Percentiles rank a stretch among this genome's conserved stretches.
Evolutionary conservation across 371 early-diverging fungal species (phyloP).

Genomic region (Funneliformis caledonium): DNA sequence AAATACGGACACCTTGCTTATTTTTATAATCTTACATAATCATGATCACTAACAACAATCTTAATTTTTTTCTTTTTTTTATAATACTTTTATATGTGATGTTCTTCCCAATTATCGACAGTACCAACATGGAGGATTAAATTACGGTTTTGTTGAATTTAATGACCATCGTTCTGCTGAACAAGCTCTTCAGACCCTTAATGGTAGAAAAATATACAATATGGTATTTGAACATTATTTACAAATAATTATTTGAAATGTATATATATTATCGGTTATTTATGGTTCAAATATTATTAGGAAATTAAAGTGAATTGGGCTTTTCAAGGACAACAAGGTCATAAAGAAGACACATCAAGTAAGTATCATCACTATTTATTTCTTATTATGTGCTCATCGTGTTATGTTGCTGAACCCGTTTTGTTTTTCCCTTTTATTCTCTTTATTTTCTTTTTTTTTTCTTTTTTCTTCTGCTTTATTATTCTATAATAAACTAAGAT

Average conservation of each 20-base stretch:
- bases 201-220: conserved; percentile 72
- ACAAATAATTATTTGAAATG: neutral
- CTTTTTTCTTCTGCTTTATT: conserved; percentile 4
- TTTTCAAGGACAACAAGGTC: conserved; percentile 56
- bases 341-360: conserved; percentile 68
- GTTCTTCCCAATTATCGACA: conserved; percentile 33
- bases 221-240: conserved; percentile 48
- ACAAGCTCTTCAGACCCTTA: conserved; percentile 73
- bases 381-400: neutral
- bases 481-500: conserved; percentile 44
- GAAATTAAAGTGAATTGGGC: conserved; percentile 91
- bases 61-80: conserved; percentile 6
- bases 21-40: neutral
- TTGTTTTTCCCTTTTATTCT: neutral
- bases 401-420: conserved; percentile 2
- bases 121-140: conserved; percentile 61
- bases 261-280: neutral
- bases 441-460: neutral
- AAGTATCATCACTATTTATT: conserved; percentile 34
- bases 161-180: conserved; percentile 75
- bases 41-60: neutral
- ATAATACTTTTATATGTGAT: neutral
- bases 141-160: conserved; percentile 94
- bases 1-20: neutral
- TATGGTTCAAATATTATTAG: conserved; percentile 47